Conservation (phyloP, 768 basidiomycete genomes). For the Lentinula edodes region DNA sequence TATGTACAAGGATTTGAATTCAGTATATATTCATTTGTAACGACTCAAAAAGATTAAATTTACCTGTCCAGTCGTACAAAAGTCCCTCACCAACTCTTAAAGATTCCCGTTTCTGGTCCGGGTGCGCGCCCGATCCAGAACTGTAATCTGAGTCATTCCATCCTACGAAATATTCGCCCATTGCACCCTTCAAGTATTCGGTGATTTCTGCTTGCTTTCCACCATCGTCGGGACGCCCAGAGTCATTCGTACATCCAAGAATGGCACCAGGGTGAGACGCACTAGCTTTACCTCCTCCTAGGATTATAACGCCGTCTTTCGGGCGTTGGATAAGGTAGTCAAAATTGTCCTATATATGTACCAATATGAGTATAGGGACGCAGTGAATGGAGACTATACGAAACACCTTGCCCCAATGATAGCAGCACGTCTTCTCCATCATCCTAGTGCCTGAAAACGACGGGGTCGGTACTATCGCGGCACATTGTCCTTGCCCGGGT, state of each 20-base stretch:
- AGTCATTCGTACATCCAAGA: constrained; percentile 1
- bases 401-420: constrained; percentile 8
- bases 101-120: background rate
- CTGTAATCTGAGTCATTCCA: constrained; percentile 3
- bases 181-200: constrained; percentile 15
- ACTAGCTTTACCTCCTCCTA: constrained; percentile 14
- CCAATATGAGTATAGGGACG: background rate
- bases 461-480: constrained; percentile 15
- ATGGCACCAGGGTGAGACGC: background rate
- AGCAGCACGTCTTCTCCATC: constrained; percentile 12
- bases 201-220: constrained; percentile 16
- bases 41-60: background rate
- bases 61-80: constrained; percentile 17
- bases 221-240: constrained; percentile 13
- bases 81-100: constrained; percentile 13
- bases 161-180: constrained; percentile 16
- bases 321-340: constrained; percentile 19
- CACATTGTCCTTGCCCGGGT: constrained; percentile 15
- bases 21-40: background rate
- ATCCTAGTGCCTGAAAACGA: constrained; percentile 13
- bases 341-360: constrained; percentile 3
- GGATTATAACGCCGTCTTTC: constrained; percentile 15
- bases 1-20: background rate
- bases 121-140: background rate
- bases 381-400: background rate